Percentiles rank a stretch among this genome's conserved stretches.
Conservation (phyloP, 2,329 filamentous ascomycete species). For the Cylindrodendrum hubeiense region DNA sequence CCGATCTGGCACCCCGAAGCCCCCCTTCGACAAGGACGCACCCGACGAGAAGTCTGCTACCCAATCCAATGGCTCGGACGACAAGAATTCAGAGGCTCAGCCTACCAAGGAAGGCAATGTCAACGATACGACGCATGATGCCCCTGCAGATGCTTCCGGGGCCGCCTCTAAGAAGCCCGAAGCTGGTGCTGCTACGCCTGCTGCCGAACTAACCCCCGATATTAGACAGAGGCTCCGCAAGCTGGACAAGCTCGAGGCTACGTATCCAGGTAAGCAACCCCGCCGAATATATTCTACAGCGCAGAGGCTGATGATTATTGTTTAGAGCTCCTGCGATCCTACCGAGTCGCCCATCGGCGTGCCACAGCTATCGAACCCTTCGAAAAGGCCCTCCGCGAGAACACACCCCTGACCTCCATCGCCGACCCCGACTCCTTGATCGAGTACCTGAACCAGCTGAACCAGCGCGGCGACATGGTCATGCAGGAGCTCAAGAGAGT, state of each 20-base stretch:
- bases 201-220: constrained; percentile 76
- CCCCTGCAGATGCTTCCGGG: constrained; percentile 27
- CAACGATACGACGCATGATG: constrained; percentile 38
- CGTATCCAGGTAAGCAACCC: constrained; percentile 79
- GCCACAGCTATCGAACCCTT: constrained; percentile 93
- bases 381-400: constrained; percentile 89
- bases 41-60: constrained; percentile 33
- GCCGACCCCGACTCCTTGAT: constrained; percentile 84
- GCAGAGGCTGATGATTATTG: constrained; percentile 13
- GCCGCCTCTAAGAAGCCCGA: constrained; percentile 27
- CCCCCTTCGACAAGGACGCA: constrained; percentile 53
- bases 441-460: constrained; percentile 91
- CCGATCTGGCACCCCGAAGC: constrained; percentile 69
- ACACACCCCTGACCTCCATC: constrained; percentile 92
- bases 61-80: constrained; percentile 33
- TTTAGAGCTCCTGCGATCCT: constrained; percentile 85
- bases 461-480: constrained; percentile 89
- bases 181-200: constrained; percentile 22
- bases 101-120: constrained; percentile 29
- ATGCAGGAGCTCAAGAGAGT: constrained; percentile 93
- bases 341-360: constrained; percentile 89
- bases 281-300: not conserved
- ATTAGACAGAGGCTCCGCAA: constrained; percentile 82
- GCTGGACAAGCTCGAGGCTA: constrained; percentile 89
- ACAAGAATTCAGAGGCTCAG: constrained; percentile 27